Evolutionary conservation across 2,329 filamentous ascomycete genomes (phyloP).

Genomic region (Macrophomina phaseolina): DNA sequence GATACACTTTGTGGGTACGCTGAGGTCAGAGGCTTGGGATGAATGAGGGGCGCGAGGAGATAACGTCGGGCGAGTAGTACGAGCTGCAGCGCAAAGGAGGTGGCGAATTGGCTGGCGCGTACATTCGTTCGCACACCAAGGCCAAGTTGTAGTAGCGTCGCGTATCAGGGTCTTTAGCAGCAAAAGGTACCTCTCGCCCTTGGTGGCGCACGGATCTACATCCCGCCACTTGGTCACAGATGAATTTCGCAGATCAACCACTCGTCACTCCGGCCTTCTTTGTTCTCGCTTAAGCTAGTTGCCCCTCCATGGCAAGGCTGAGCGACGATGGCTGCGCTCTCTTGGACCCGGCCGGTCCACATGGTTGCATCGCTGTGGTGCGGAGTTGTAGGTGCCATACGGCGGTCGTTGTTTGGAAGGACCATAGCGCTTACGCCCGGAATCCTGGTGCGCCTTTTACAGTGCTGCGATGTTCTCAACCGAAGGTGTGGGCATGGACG

Average conservation of each 20-base stretch:
- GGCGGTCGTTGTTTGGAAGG: too few relatives aligned
- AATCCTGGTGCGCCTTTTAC: too few relatives aligned
- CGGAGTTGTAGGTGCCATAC: too few relatives aligned
- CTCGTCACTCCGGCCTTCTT: not conserved
- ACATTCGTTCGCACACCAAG: not conserved
- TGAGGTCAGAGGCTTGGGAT: not conserved
- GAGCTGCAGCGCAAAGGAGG: conserved; percentile 18
- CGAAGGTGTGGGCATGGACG: too few relatives aligned
- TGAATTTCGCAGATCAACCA: not conserved
- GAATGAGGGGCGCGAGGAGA: not conserved
- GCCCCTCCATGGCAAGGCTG: conserved; percentile 14
- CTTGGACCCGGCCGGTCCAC: too few relatives aligned
- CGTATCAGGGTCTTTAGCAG: not conserved
- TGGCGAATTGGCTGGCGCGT: conserved; percentile 3
- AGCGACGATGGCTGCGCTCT: not conserved
- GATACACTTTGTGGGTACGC: too few relatives aligned
- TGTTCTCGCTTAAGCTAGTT: not conserved
- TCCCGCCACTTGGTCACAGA: conserved; percentile 7
- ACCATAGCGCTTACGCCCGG: too few relatives aligned
- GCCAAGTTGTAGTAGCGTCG: conserved; percentile 2
- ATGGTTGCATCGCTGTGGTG: too few relatives aligned
- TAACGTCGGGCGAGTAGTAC: not conserved
- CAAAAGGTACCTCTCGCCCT: too few relatives aligned
- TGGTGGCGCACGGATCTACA: not conserved
- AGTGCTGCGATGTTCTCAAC: too few relatives aligned